Evolutionary conservation across 1,139 yeast species (phyloP).

Genomic region (Pichia sp.): DNA sequence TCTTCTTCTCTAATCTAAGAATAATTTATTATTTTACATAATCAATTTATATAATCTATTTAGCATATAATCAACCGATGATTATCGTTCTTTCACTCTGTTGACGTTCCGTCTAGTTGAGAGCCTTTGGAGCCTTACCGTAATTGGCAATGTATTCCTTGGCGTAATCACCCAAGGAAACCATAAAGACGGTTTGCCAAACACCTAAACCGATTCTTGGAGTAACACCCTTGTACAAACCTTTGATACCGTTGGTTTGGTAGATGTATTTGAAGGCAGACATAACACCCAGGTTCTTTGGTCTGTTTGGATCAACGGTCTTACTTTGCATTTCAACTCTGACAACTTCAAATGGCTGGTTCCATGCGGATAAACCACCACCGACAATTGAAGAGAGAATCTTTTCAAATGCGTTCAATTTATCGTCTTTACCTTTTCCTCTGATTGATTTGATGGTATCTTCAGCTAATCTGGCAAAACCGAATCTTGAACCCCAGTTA

Average conservation of each 20-base stretch:
- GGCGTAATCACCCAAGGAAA: slow-evolving; percentile 94
- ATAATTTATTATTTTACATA: too few relatives aligned
- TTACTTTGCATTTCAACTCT: slow-evolving; percentile 97
- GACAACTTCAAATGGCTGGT: slow-evolving; percentile 96
- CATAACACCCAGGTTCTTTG: slow-evolving; percentile 78
- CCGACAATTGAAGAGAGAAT: slow-evolving; percentile 84
- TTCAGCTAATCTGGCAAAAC: slow-evolving; percentile 86
- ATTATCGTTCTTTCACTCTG: too few relatives aligned
- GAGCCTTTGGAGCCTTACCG: slow-evolving; percentile 1
- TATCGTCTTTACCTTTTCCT: slow-evolving; percentile 47
- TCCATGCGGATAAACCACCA: slow-evolving; percentile 98
- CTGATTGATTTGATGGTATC: slow-evolving; percentile 61
- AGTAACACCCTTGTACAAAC: slow-evolving; percentile 91
- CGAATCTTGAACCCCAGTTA: slow-evolving; percentile 98
- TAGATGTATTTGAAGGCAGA: slow-evolving; percentile 80
- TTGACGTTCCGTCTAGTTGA: too few relatives aligned
- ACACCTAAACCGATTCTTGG: slow-evolving; percentile 95
- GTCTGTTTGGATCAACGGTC: slow-evolving; percentile 89
- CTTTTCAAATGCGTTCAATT: slow-evolving; percentile 69
- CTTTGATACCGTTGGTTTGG: slow-evolving; percentile 73
- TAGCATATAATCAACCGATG: too few relatives aligned
- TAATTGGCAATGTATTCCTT: slow-evolving; percentile 49
- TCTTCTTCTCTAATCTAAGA: too few relatives aligned
- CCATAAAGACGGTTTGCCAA: slow-evolving; percentile 99
- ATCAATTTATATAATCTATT: too few relatives aligned